These are phyloP conservation scores for Haematococcus lacustris DNA, from an alignment of 139 green algal species.

Conservation along the genomic window DNA sequence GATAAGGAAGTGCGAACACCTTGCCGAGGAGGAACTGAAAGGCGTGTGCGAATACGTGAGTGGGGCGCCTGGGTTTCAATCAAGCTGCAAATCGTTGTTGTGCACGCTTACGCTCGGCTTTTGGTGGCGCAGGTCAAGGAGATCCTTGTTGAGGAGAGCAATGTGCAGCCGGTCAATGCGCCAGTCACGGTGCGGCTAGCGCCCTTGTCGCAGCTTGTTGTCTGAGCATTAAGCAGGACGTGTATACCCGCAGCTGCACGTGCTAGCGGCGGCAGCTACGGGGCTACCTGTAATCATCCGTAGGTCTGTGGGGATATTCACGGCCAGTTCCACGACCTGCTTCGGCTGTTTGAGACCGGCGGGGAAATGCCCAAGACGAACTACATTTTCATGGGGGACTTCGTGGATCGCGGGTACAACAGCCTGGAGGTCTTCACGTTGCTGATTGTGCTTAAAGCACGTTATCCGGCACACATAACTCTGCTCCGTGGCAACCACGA, in stretches of 20 bases:
- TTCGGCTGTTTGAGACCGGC: constrained; percentile 95
- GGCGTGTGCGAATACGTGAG: constrained; percentile 89
- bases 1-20: constrained; percentile 76
- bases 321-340: constrained; percentile 93
- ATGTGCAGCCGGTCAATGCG: constrained; percentile 95
- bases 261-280: too few relatives aligned
- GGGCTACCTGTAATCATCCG: too few relatives aligned
- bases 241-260: too few relatives aligned
- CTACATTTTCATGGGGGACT: constrained; percentile 99
- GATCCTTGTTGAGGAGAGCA: constrained; percentile 98
- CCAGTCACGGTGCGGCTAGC: constrained; percentile 93
- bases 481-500: constrained; percentile 98
- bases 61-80: constrained; percentile 1
- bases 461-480: constrained; percentile 91
- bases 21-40: constrained; percentile 96
- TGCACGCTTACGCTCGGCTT: too few relatives aligned
- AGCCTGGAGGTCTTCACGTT: constrained; percentile 96
- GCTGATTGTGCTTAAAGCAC: constrained; percentile 94
- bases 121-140: constrained; percentile 91
- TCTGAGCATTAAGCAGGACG: too few relatives aligned
- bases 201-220: too few relatives aligned
- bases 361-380: constrained; percentile 90
- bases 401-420: constrained; percentile 99
- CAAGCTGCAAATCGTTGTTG: too few relatives aligned
- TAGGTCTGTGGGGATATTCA: constrained; percentile 98